Percentiles rank a stretch among this genome's conserved stretches.
phyloP scores from a whole-genome alignment of 169 alveolate species.

The Perkinsus olseni region DNA sequence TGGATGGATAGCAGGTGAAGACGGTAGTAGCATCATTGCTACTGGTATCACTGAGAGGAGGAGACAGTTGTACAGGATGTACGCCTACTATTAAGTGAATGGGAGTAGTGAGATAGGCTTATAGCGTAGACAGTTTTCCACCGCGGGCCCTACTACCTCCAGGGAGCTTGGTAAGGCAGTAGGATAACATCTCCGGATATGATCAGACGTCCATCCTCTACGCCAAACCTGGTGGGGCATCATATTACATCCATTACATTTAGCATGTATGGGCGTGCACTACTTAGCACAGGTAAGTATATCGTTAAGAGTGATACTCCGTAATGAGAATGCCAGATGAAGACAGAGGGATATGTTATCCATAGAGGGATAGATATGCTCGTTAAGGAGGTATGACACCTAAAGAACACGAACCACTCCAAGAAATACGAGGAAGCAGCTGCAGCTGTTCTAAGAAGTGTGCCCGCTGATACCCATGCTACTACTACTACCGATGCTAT shows the following conservation, averaged over 20 bases:
- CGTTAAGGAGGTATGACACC: not conserved
- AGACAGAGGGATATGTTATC: not conserved
- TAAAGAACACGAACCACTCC: not conserved
- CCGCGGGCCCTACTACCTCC: no score
- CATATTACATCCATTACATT: no score
- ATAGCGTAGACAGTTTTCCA: no score
- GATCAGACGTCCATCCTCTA: not conserved
- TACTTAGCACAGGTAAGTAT: not conserved
- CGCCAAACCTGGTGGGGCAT: not conserved
- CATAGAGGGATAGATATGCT: not conserved
- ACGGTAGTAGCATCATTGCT: not conserved
- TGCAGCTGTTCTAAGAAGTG: no score
- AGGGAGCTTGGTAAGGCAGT: not conserved
- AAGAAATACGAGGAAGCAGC: no score
- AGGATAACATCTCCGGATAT: not conserved
- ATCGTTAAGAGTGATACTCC: not conserved
- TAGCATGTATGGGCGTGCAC: not conserved
- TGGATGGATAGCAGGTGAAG: not conserved
- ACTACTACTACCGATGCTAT: not conserved
- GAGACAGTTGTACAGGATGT: not conserved
- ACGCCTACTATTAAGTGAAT: not conserved
- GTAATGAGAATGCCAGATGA: not conserved
- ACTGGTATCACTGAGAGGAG: not conserved
- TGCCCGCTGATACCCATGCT: no score
- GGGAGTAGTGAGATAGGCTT: no score